Conservation (phyloP, 345 rosid species). For the Angophora floribunda region DNA sequence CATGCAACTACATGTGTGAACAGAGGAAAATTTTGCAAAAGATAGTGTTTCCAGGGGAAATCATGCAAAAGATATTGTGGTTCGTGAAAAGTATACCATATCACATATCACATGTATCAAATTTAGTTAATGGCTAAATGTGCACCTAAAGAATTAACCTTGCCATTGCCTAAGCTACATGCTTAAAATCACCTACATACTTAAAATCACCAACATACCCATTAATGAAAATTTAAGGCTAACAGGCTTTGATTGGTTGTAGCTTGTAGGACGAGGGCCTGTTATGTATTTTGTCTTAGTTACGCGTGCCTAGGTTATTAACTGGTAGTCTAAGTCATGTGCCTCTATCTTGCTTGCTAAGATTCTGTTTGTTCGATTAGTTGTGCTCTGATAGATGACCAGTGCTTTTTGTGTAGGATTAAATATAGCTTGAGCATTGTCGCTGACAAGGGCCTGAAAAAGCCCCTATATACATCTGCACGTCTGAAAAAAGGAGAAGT, state of each 20-base stretch:
- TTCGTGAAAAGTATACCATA: not conserved
- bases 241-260: not conserved
- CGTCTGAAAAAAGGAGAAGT: constrained; percentile 99
- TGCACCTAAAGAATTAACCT: not conserved
- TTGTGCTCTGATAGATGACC: not conserved
- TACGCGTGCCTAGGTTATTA: not conserved
- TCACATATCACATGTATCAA: not conserved
- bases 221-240: not conserved
- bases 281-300: not conserved
- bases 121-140: not conserved
- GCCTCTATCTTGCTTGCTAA: not conserved
- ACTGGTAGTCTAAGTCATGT: not conserved
- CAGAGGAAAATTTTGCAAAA: not conserved
- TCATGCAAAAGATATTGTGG: not conserved
- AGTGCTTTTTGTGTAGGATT: constrained; percentile 36
- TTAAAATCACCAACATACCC: not conserved
- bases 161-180: not conserved
- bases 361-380: not conserved
- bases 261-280: not conserved
- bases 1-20: not conserved
- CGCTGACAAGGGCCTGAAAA: constrained; percentile 96
- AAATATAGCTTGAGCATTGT: constrained; percentile 94
- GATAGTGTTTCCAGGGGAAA: not conserved
- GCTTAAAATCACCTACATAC: not conserved
- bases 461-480: constrained; percentile 90